phyloP scores from a whole-genome alignment of 257 asterid species.

The Solanum pinnatisectum region DNA sequence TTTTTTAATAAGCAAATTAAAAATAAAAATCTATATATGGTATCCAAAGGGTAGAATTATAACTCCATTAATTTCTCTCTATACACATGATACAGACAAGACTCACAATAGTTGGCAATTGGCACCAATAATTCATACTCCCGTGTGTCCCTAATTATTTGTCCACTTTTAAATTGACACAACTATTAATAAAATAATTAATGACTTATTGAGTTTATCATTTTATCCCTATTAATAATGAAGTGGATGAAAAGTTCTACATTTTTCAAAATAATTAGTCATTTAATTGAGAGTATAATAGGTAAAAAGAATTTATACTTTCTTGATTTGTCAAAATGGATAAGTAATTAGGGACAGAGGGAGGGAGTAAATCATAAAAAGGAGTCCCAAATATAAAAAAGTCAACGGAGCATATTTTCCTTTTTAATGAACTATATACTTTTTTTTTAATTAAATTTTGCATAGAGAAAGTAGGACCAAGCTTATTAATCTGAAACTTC shows the following conservation, averaged over 20 bases:
- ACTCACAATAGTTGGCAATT: background rate
- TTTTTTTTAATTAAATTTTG: background rate
- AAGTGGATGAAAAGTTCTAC: no score
- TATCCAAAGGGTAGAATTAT: background rate
- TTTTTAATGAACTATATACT: background rate
- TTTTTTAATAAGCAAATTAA: background rate
- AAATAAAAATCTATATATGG: background rate
- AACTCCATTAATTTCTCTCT: background rate
- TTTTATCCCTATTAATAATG: no score
- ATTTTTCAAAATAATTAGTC: no score
- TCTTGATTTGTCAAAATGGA: no score
- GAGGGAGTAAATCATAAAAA: background rate
- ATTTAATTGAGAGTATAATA: no score
- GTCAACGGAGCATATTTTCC: background rate
- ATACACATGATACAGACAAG: background rate
- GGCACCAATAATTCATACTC: background rate
- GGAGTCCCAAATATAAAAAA: background rate
- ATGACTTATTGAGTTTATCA: no score
- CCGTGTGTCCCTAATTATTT: no score
- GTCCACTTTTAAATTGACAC: no score
- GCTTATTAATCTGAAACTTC: background rate
- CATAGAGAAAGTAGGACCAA: background rate
- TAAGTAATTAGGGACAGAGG: no score
- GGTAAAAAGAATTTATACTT: no score
- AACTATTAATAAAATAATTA: no score